These are phyloP conservation scores for Lavandula angustifolia DNA, from an alignment of 257 asterid species.

Conservation along the genomic window DNA sequence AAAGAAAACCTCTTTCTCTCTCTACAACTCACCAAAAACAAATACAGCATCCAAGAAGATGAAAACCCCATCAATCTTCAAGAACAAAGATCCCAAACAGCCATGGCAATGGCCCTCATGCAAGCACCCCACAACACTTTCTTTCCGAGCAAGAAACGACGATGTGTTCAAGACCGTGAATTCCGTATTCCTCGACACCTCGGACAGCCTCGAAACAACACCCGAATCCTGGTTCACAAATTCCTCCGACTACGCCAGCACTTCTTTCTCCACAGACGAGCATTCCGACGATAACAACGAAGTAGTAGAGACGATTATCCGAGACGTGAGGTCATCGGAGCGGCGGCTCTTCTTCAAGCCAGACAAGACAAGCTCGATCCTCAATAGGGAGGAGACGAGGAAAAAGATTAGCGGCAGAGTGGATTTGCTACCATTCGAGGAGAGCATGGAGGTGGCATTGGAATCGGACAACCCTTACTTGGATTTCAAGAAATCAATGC, in stretches of 20 bases:
- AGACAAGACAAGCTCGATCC: constrained; percentile 49
- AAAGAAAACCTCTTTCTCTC: not conserved
- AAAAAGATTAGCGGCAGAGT: constrained; percentile 8
- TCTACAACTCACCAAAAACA: too few species aligned
- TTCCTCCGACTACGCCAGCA: constrained; percentile 57
- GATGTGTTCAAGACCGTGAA: constrained; percentile 60
- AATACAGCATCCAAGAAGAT: constrained; percentile 51
- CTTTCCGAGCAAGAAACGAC: constrained; percentile 43
- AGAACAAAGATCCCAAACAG: constrained; percentile 35
- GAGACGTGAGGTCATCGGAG: constrained; percentile 54
- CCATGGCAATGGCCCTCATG: constrained; percentile 56
- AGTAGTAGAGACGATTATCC: constrained; percentile 52
- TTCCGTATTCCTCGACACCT: constrained; percentile 65
- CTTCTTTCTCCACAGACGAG: constrained; percentile 36
- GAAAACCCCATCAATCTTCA: constrained; percentile 52
- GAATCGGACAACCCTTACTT: constrained; percentile 76
- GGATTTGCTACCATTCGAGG: constrained; percentile 42
- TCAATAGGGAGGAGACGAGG: constrained; percentile 23
- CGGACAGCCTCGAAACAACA: constrained; percentile 37
- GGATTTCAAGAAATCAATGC: constrained; percentile 88
- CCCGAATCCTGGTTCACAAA: constrained; percentile 71
- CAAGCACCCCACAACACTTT: constrained; percentile 45
- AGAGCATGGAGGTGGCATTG: constrained; percentile 67
- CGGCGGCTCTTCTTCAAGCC: constrained; percentile 85
- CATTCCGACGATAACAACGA: constrained; percentile 30